Percentiles rank a stretch among this genome's conserved stretches.
These are phyloP conservation scores for Stagonosporopsis rhizophila DNA, from an alignment of 2,329 filamentous ascomycete species.

Conservation along the genomic window DNA sequence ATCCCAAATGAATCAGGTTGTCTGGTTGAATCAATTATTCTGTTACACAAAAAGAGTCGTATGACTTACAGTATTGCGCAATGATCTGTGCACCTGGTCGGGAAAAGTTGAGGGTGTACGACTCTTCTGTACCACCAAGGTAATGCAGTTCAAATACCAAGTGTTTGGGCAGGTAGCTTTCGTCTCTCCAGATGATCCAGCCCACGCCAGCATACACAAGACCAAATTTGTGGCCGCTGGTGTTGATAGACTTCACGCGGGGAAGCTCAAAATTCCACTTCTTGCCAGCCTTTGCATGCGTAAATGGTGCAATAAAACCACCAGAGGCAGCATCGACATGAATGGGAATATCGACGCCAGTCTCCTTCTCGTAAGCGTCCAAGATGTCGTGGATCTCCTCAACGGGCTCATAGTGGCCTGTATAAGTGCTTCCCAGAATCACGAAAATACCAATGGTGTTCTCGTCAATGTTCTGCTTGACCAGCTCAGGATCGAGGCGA, in stretches of 20 bases:
- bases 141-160: constrained; percentile 76
- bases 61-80: constrained; percentile 70
- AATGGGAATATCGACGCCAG: constrained; percentile 71
- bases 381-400: constrained; percentile 71
- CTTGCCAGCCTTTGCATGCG: constrained; percentile 60
- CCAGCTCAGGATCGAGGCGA: constrained; percentile 68
- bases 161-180: constrained; percentile 69
- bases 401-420: constrained; percentile 75
- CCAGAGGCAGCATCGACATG: constrained; percentile 69
- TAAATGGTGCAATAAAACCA: constrained; percentile 69
- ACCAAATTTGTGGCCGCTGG: constrained; percentile 67
- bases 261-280: constrained; percentile 71
- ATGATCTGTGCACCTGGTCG: constrained; percentile 73
- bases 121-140: constrained; percentile 73
- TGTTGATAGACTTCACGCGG: constrained; percentile 71
- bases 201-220: constrained; percentile 72
- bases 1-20: constrained; percentile 74
- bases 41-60: not conserved
- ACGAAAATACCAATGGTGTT: constrained; percentile 80
- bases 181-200: constrained; percentile 65
- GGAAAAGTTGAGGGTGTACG: constrained; percentile 76
- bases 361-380: constrained; percentile 67
- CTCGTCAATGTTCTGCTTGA: constrained; percentile 73
- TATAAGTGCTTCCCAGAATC: constrained; percentile 75
- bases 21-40: constrained; percentile 41